phyloP scores from a whole-genome alignment of 2,329 filamentous ascomycete genomes.

The Madurella fahalii region DNA sequence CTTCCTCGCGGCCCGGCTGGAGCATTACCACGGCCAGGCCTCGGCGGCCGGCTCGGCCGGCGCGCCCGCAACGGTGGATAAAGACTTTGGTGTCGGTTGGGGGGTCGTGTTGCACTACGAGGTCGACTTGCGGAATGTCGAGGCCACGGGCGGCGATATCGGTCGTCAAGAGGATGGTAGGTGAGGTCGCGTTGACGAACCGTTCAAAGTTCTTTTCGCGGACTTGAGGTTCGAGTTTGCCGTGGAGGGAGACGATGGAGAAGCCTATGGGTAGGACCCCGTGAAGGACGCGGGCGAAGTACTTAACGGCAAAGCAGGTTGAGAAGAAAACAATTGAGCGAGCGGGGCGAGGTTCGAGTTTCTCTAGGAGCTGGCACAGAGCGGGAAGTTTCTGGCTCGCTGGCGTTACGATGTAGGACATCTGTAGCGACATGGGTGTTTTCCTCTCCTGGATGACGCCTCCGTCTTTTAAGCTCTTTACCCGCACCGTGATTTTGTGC shows the following conservation, averaged over 20 bases:
- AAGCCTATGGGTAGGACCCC: slow-evolving; percentile 65
- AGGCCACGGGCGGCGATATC: slow-evolving; percentile 87
- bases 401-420: slow-evolving; percentile 75
- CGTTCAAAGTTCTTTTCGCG: slow-evolving; percentile 81
- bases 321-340: slow-evolving; percentile 90
- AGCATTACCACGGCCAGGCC: slow-evolving; percentile 84
- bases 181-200: slow-evolving; percentile 70
- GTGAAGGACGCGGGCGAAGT: slow-evolving; percentile 79
- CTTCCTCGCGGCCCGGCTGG: slow-evolving; percentile 79
- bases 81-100: slow-evolving; percentile 68
- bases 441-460: slow-evolving; percentile 70
- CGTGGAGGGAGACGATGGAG: slow-evolving; percentile 76
- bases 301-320: slow-evolving; percentile 91
- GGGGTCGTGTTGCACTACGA: slow-evolving; percentile 83
- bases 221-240: slow-evolving; percentile 84
- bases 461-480: slow-evolving; percentile 68
- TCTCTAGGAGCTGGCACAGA: slow-evolving; percentile 64
- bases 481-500: slow-evolving; percentile 90
- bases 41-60: slow-evolving; percentile 81
- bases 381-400: slow-evolving; percentile 77
- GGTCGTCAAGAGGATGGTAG: slow-evolving; percentile 83
- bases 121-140: slow-evolving; percentile 86
- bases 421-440: slow-evolving; percentile 87
- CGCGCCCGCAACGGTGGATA: slow-evolving; percentile 86
- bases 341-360: slow-evolving; percentile 68